Percentiles rank a stretch among this genome's conserved stretches.
These are phyloP conservation scores for Triangularia verruculosa DNA, from an alignment of 2,329 filamentous ascomycete genomes.

Conservation along the genomic window DNA sequence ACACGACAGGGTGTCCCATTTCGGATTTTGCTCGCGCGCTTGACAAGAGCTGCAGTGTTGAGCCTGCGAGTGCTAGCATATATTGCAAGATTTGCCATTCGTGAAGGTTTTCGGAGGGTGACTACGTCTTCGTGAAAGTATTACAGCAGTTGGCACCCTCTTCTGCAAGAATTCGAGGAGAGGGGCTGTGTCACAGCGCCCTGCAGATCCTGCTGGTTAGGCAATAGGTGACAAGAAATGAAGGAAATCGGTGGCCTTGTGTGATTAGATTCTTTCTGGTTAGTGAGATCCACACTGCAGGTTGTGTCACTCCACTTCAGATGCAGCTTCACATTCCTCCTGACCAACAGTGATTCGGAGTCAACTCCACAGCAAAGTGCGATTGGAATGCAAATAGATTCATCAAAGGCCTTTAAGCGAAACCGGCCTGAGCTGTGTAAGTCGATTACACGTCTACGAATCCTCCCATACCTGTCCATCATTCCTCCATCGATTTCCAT, in stretches of 20 bases:
- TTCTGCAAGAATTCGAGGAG: too few relatives aligned
- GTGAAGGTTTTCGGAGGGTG: too few relatives aligned
- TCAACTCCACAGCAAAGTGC: background rate
- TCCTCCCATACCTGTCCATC: background rate
- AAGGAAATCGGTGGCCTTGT: background rate
- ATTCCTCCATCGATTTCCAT: background rate
- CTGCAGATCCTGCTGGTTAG: background rate
- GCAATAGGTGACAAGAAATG: background rate
- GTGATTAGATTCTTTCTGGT: background rate
- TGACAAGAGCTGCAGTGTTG: background rate
- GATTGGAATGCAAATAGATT: background rate
- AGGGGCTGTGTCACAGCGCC: too few relatives aligned
- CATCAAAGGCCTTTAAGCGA: background rate
- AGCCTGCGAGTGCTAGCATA: too few relatives aligned
- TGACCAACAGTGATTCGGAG: background rate
- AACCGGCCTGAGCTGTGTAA: background rate
- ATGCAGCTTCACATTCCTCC: background rate
- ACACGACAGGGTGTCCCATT: background rate
- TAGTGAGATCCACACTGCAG: background rate
- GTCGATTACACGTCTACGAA: background rate
- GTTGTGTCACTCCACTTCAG: background rate
- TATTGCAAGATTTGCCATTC: too few relatives aligned
- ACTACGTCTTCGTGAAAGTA: too few relatives aligned
- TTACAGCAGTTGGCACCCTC: too few relatives aligned
- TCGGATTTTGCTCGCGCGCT: background rate